phyloP scores from a whole-genome alignment of 768 basidiomycete species.

The Tricholoma hemisulphureum region DNA sequence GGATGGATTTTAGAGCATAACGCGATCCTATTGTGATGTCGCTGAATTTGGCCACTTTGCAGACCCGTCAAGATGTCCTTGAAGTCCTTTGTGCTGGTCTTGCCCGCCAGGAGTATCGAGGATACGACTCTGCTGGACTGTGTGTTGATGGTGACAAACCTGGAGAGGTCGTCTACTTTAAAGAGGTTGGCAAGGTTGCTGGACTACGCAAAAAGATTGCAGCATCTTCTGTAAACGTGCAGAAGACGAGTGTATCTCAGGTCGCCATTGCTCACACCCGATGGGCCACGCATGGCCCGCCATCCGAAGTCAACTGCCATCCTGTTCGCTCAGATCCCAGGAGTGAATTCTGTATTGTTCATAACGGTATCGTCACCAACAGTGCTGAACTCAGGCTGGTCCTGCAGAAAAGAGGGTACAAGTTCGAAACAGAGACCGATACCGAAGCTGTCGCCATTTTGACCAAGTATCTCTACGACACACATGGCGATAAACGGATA shows the following conservation, averaged over 20 bases:
- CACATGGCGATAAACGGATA: slow-evolving; percentile 79
- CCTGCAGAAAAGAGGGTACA: slow-evolving; percentile 93
- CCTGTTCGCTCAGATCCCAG: slow-evolving; percentile 82
- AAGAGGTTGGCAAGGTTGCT: slow-evolving; percentile 97
- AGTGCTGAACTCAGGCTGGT: slow-evolving; percentile 84
- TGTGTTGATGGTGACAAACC: slow-evolving; percentile 89
- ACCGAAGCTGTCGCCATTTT: slow-evolving; percentile 97
- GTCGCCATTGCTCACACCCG: slow-evolving; percentile 98
- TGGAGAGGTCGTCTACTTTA: slow-evolving; percentile 80
- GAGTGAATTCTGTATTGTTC: slow-evolving; percentile 89
- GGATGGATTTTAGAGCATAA: not conserved
- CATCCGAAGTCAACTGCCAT: slow-evolving; percentile 88
- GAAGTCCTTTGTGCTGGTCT: slow-evolving; percentile 91
- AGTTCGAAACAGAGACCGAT: slow-evolving; percentile 93
- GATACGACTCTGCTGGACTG: slow-evolving; percentile 93
- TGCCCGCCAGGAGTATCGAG: slow-evolving; percentile 94
- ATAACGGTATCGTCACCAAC: slow-evolving; percentile 99
- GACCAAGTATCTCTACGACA: slow-evolving; percentile 94
- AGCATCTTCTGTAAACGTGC: slow-evolving; percentile 63
- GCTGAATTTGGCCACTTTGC: slow-evolving; percentile 13
- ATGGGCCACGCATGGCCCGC: slow-evolving; percentile 97
- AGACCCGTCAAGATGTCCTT: slow-evolving; percentile 89
- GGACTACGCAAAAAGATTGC: slow-evolving; percentile 88
- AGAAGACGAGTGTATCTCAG: slow-evolving; percentile 78
- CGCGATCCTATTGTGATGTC: slow-evolving; percentile 7